Conservation (phyloP, 73 alveolate species). For the Blepharisma stoltei region DNA sequence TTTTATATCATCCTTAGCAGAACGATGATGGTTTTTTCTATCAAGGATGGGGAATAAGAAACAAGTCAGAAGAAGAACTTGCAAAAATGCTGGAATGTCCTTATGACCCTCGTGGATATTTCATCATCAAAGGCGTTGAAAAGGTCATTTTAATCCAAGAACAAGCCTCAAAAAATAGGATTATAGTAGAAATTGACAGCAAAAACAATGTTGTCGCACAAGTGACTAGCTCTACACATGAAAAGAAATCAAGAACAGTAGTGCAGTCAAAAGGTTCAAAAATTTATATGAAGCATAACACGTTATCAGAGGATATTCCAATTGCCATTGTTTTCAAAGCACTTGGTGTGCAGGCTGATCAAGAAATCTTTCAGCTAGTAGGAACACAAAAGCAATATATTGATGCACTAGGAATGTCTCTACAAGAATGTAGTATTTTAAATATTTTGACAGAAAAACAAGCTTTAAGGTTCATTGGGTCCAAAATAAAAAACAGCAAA, state of each 20-base stretch:
- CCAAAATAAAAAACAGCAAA: conserved; percentile 58
- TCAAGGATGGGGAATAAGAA: too few relatives aligned
- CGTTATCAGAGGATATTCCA: conserved; percentile 89
- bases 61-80: conserved; percentile 69
- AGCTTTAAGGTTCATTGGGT: conserved; percentile 81
- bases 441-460: conserved; percentile 73
- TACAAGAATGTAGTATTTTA: conserved; percentile 68
- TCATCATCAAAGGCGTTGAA: conserved; percentile 97
- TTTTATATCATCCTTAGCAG: too few relatives aligned
- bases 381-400: conserved; percentile 74
- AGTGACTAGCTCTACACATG: conserved; percentile 87
- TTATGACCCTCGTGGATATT: conserved; percentile 97
- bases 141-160: conserved; percentile 87
- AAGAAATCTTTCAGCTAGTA: conserved; percentile 93
- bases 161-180: conserved; percentile 94
- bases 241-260: conserved; percentile 88
- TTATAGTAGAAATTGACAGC: conserved; percentile 91
- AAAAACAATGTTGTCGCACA: conserved; percentile 75
- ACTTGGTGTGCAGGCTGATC: conserved; percentile 94
- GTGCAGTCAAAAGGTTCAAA: conserved; percentile 69
- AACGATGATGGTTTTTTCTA: too few relatives aligned
- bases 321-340: conserved; percentile 92
- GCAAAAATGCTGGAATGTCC: conserved; percentile 89
- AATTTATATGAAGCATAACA: conserved; percentile 77
- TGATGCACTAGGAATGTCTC: conserved; percentile 71